These are phyloP conservation scores for Fraxinus paxiana DNA, from an alignment of 305 asterid genomes.

Conservation along the genomic window DNA sequence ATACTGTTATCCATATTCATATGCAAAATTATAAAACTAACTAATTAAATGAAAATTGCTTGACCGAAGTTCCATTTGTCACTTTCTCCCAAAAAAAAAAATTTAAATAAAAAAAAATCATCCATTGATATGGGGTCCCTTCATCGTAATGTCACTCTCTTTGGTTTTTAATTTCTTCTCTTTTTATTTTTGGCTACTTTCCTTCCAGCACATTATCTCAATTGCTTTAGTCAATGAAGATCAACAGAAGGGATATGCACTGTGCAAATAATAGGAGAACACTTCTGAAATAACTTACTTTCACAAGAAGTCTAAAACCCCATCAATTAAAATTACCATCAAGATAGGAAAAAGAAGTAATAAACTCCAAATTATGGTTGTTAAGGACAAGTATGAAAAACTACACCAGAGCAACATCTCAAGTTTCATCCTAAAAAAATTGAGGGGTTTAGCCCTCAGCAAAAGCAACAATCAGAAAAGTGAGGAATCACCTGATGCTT, in stretches of 20 bases:
- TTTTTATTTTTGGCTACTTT: background rate
- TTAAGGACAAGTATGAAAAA: background rate
- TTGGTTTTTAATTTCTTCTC: background rate
- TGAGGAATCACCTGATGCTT: constrained; percentile 66
- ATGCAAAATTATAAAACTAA: background rate
- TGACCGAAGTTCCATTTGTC: background rate
- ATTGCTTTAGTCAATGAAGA: background rate
- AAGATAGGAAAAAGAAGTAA: background rate
- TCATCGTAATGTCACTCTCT: background rate
- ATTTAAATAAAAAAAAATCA: no score
- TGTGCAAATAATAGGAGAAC: background rate
- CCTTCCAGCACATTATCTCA: background rate
- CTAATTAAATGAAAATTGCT: background rate
- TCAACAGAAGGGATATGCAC: background rate
- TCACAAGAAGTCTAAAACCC: background rate
- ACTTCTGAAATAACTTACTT: background rate
- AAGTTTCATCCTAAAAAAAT: background rate
- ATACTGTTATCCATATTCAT: background rate
- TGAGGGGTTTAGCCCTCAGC: background rate
- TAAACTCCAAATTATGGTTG: background rate
- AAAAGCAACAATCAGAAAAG: background rate
- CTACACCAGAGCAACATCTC: background rate
- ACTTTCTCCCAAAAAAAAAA: background rate
- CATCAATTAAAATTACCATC: background rate
- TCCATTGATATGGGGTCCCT: background rate